A percentile compares a stretch with the other conserved stretches of the same genome.
phyloP scores from a whole-genome alignment of 345 rosid genomes.

The Limnanthes douglasii region DNA sequence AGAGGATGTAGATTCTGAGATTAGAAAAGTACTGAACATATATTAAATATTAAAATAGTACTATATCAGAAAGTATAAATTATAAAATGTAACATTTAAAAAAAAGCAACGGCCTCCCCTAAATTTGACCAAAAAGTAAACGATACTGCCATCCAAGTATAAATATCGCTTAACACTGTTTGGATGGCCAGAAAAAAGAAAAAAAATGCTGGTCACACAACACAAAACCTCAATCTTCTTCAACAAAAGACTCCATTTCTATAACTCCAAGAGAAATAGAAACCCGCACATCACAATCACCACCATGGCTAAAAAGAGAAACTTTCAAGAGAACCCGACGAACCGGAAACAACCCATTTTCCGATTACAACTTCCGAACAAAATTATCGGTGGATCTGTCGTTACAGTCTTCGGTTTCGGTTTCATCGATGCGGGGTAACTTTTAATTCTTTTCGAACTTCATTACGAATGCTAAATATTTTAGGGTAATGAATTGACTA shows the following conservation, averaged over 20 bases:
- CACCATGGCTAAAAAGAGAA: constrained; percentile 20
- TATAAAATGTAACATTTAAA: too few species aligned
- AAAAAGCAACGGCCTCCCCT: too few species aligned
- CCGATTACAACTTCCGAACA: constrained; percentile 14
- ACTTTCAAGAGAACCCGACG: constrained; percentile 12
- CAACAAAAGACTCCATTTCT: not conserved
- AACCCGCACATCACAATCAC: constrained; percentile 1
- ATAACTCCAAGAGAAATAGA: constrained; percentile 8
- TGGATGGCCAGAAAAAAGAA: not conserved
- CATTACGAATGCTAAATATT: not conserved
- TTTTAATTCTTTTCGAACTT: not conserved
- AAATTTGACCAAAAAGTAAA: too few species aligned
- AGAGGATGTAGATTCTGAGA: too few species aligned
- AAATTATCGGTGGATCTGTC: constrained; percentile 24
- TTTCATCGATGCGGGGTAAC: constrained; percentile 74
- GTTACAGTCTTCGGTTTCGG: constrained; percentile 44
- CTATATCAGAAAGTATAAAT: too few species aligned
- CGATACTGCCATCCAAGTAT: not conserved
- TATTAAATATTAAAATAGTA: too few species aligned
- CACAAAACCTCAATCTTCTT: constrained; percentile 10
- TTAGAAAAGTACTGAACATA: too few species aligned
- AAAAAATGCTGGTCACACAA: constrained; percentile 17
- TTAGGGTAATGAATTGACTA: too few species aligned
- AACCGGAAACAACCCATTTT: constrained; percentile 6
- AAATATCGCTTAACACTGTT: not conserved